Evolutionary conservation across 345 rosid species (phyloP).

Genomic region (Noccaea bulbosa): DNA sequence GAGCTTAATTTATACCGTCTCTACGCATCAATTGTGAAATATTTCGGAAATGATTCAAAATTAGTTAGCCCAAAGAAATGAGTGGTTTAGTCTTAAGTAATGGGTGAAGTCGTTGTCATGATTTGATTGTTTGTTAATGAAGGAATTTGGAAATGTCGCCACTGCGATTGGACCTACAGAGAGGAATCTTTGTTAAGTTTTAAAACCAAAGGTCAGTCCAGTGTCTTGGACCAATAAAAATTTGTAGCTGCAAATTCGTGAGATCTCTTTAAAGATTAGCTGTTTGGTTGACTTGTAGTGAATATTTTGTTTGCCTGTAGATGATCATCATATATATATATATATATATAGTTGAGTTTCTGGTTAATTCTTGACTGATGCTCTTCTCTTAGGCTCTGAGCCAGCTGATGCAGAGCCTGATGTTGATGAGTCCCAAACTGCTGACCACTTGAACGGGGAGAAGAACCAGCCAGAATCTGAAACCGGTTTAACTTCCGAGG

Average conservation of each 20-base stretch:
- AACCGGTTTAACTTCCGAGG: conserved; percentile 31
- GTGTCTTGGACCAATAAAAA: conserved; percentile 7
- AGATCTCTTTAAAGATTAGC: conserved; percentile 15
- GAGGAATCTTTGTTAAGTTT: conserved; percentile 44
- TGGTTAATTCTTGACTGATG: conserved; percentile 26
- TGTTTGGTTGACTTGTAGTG: background rate
- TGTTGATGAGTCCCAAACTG: conserved; percentile 34
- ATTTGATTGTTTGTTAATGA: conserved; percentile 36
- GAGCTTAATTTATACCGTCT: conserved; percentile 3
- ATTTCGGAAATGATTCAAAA: background rate
- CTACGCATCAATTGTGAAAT: background rate
- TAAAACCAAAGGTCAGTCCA: conserved; percentile 48
- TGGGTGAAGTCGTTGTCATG: conserved; percentile 36
- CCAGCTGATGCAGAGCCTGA: conserved; percentile 40
- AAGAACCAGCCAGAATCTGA: conserved; percentile 33
- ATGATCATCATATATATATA: background rate
- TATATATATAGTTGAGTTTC: conserved; percentile 17
- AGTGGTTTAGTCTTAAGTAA: background rate
- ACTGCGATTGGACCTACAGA: conserved; percentile 47
- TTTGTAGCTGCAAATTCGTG: background rate
- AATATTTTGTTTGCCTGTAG: conserved; percentile 22
- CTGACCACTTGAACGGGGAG: conserved; percentile 25
- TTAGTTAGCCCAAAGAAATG: conserved; percentile 6
- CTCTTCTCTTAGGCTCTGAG: conserved; percentile 47
- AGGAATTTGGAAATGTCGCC: conserved; percentile 51